Base-by-base conservation (phyloP, 225 moss, liverwort and hornwort species). In the Polytrichum formosum region DNA sequence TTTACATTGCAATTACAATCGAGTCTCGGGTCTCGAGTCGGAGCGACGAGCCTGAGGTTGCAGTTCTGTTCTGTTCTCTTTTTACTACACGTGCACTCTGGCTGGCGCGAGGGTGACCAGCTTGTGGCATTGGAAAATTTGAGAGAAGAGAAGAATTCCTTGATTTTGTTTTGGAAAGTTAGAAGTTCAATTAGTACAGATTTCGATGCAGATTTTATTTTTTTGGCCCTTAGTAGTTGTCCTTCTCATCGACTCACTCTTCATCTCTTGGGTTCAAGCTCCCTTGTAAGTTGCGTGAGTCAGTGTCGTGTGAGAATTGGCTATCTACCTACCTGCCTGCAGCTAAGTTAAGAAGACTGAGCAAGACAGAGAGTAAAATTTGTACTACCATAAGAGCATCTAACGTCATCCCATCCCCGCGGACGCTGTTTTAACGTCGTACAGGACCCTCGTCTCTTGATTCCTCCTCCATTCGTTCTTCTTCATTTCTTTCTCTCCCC, bases 241-340 rank as follows among this genome's bases (percentile, higher is more conserved):
- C 46, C 46, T 46, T 46, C 46, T 46, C 46, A 46, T 13, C 46
- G 16, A 16, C 67, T 64, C 22, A 70, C 70, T 79, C 66, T 73
- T 67, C 67, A 63, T 64, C 20, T 58, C 59, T 55, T 55, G 35
- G n/a, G 67, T 23, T 20, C 23, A 20, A 58, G 20, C 26, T 62
- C 17, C 67, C 73, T 85, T 85, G 78, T 72, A 63, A 66, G 78
- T 56, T 66, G 64, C 66, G 53, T 70, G 66, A 67, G 67, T 31
- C 62, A 64, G 72, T 72, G 66, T 81, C 80, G 72, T 80, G 77
- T 73, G 75, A 75, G 67, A 80, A 75, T 78, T 60, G 80, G 73
- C 73, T 73, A 77, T 64, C 31, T 59, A 46, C 54, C n/a, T 63
- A 26, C 72, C 65, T 65, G 62, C 62, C 55, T 70, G 59, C 67